Base-by-base conservation (phyloP, 116 monocot genomes). In the Papilionanthe hybrid region DNA sequence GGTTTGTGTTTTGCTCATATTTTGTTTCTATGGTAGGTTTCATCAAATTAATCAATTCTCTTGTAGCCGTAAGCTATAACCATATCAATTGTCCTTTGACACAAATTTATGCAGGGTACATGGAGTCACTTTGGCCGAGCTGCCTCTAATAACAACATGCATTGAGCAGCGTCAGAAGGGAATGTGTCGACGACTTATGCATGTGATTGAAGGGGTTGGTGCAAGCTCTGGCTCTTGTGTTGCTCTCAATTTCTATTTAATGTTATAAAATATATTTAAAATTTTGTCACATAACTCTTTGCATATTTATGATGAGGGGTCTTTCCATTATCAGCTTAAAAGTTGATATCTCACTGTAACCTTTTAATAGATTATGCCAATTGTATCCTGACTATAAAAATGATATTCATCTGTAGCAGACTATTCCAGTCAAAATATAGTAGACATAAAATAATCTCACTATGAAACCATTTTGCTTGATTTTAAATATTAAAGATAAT, bases 111-210 rank as follows among this genome's bases (percentile, higher is more conserved):
- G 68, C 75, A 96, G 96, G 86, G 85, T 96, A 43, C 96, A 92
- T 87, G 93, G 96, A 53, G 42, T 84, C 75, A 82, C 27, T 44
- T 81, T 91, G 15, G 96, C 96, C 72, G 96, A 96, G 81, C 89
- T 96, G 82, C 96, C 96, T 77, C 87, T 96, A 3, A 79, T 96
- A 80, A 88, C 96, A 86, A 96, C 96, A 79, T 85, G 86, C 79
- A 74, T 57, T 65, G 86, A 90, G 72, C 84, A 83, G 72, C 96
- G 93, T 8, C 87, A 81, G 41, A 91, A 90, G 84, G 96, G 96
- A 90, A 96, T 96, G 96, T 96, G 96, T 56, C 83, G 90, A 68
- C 88, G 84, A 42, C 89, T 96, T 42, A 72, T 96, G 81, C 65
- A 68, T 79, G 86, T 80, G 50, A 90, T 92, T 80, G 93, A 96